A percentile compares a stretch with the other conserved stretches of the same genome.
phyloP scores from a whole-genome alignment of 2,329 filamentous ascomycete genomes.

The Paradendryphiella salina region DNA sequence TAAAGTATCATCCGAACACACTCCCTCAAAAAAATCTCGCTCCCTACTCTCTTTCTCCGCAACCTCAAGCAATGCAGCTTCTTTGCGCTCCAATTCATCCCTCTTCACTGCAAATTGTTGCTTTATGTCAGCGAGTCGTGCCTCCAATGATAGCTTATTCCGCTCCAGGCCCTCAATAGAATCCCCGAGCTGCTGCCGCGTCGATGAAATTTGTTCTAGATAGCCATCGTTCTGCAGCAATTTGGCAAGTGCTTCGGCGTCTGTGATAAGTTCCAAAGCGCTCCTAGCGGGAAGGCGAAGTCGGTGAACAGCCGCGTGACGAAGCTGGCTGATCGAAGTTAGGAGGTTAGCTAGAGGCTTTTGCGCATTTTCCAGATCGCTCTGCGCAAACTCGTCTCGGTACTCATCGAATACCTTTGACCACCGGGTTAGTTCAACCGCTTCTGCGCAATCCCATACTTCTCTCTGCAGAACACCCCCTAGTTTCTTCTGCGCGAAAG shows the following conservation, averaged over 20 bases:
- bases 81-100: neutral
- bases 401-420: neutral
- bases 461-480: neutral
- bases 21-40: neutral
- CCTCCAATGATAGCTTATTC: neutral
- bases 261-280: neutral
- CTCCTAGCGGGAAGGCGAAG: neutral
- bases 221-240: neutral
- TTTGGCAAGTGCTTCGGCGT: neutral
- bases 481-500: neutral
- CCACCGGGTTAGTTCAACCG: neutral
- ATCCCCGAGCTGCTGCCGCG: neutral
- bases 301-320: slow-evolving; percentile 3
- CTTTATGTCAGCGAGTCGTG: neutral
- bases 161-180: neutral
- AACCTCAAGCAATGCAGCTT: neutral
- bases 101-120: neutral
- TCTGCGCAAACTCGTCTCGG: neutral
- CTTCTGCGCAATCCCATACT: slow-evolving; percentile 6
- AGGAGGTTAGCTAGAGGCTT: neutral
- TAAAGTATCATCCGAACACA: neutral
- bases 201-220: neutral
- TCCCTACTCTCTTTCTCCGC: neutral
- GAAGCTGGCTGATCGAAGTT: neutral
- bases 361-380: neutral